These are phyloP conservation scores for Polyplosphaeria fusca DNA, from an alignment of 495 filamentous ascomycete species.

Conservation along the genomic window DNA sequence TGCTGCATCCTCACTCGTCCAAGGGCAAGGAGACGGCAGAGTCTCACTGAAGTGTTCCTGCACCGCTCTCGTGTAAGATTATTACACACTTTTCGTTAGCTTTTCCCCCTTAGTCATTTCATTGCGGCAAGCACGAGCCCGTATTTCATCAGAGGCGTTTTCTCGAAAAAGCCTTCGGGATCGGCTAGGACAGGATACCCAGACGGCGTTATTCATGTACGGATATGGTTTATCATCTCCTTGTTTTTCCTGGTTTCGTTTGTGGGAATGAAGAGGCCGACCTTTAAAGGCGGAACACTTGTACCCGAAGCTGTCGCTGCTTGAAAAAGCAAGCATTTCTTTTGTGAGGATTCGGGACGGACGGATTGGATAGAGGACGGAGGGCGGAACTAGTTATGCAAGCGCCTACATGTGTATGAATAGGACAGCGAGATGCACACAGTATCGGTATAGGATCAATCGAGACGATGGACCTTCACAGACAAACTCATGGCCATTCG, in stretches of 20 bases:
- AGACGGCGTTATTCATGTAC: constrained; percentile 18
- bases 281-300: neutral
- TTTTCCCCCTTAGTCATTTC: constrained; percentile 5
- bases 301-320: neutral
- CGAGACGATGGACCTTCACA: no score
- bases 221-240: neutral
- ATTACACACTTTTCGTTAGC: constrained; percentile 2
- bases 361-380: neutral
- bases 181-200: constrained; percentile 16
- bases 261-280: neutral
- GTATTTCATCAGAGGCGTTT: constrained; percentile 27
- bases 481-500: no score
- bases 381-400: no score
- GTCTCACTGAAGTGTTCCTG: constrained; percentile 1
- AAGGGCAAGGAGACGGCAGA: constrained; percentile 30
- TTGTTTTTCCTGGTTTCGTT: neutral
- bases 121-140: neutral
- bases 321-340: constrained; percentile 1
- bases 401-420: no score
- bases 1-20: constrained; percentile 21
- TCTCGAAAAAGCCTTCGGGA: constrained; percentile 23
- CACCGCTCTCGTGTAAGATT: constrained; percentile 1
- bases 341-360: neutral
- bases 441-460: no score
- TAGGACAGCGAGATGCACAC: no score